Conservation (phyloP, 305 asterid species). For the Solanum hybrid region DNA sequence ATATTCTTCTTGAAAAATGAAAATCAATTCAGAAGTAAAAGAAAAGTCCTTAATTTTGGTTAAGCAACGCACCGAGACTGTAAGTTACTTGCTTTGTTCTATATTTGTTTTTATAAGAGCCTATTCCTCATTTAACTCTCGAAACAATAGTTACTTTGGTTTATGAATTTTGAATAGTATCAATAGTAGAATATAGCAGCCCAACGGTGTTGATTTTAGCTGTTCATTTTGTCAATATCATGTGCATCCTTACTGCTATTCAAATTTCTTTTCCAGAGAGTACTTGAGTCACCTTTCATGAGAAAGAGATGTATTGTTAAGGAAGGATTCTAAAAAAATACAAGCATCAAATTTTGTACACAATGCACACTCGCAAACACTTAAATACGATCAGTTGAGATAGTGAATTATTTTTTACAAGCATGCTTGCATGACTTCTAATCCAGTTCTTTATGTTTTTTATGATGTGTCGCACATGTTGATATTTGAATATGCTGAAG, state of each 20-base stretch:
- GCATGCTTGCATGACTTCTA: not conserved
- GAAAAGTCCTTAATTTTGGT: not conserved
- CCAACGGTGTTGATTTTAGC: too few relatives aligned
- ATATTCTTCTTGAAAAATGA: not conserved
- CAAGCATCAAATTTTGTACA: not conserved
- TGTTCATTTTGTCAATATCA: not conserved
- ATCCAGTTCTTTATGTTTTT: not conserved
- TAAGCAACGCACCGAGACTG: not conserved
- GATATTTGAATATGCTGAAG: not conserved
- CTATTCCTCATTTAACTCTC: not conserved
- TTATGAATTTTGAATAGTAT: not conserved
- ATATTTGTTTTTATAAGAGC: too few relatives aligned
- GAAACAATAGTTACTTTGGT: not conserved
- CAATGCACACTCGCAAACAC: not conserved
- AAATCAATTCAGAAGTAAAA: not conserved
- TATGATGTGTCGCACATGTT: not conserved
- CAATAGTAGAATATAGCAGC: not conserved
- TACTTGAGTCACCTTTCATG: not conserved
- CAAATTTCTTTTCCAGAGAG: not conserved
- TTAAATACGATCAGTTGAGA: not conserved
- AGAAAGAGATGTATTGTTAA: not conserved
- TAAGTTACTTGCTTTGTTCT: not conserved
- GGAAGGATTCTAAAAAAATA: not conserved
- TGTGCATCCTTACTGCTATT: not conserved
- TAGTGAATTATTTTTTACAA: not conserved